Evolutionary conservation across 2,329 filamentous ascomycete species (phyloP).

Genomic region (Alternaria sp.): DNA sequence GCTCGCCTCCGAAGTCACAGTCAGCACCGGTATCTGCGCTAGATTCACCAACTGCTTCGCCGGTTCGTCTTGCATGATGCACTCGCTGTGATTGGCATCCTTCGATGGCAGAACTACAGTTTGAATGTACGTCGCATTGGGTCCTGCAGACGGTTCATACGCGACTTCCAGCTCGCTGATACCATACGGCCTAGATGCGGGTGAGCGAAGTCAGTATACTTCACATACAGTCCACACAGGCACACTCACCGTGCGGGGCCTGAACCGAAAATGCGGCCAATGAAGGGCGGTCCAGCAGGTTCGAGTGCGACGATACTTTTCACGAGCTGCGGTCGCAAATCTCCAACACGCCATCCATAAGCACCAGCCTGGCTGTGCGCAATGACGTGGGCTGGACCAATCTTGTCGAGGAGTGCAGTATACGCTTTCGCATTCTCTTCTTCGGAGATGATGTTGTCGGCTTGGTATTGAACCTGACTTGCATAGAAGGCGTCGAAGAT

Average conservation of each 20-base stretch:
- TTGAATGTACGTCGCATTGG: conserved; percentile 30
- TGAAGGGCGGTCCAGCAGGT: conserved; percentile 62
- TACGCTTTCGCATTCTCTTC: conserved; percentile 52
- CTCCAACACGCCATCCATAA: conserved; percentile 60
- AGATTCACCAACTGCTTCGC: conserved; percentile 61
- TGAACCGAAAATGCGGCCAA: conserved; percentile 6
- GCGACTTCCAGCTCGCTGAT: conserved; percentile 44
- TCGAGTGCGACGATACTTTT: conserved; percentile 62
- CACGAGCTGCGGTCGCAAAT: conserved; percentile 59
- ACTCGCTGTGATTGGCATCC: conserved; percentile 42
- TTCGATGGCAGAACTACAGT: conserved; percentile 32
- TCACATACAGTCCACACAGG: not conserved
- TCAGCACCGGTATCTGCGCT: conserved; percentile 56
- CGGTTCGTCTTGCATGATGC: conserved; percentile 52
- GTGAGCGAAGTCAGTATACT: not conserved
- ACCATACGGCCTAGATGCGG: conserved; percentile 32
- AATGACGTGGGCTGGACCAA: conserved; percentile 57
- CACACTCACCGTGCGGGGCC: conserved; percentile 27
- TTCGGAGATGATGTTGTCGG: conserved; percentile 40
- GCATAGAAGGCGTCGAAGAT: conserved; percentile 61
- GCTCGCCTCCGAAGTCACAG: conserved; percentile 64
- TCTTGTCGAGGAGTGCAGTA: conserved; percentile 54
- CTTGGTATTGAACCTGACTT: conserved; percentile 53
- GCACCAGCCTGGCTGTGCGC: conserved; percentile 62
- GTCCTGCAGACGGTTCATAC: conserved; percentile 46